Base-by-base conservation (phyloP, 1,284 basidiomycete species). In the Trametes versicolor region DNA sequence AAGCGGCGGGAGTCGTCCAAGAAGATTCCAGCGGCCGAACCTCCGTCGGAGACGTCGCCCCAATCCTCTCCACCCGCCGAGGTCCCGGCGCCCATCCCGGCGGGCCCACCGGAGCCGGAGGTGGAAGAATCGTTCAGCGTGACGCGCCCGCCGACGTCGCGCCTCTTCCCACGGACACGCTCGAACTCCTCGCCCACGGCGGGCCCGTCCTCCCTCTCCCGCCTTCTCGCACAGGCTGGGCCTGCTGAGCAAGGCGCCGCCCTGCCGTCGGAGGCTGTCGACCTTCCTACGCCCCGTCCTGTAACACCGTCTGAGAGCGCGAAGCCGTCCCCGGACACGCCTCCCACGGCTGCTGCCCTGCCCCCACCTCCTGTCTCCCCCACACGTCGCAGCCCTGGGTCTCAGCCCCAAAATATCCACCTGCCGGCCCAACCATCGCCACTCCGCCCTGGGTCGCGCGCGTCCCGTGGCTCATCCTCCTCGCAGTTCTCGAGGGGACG, bases 131-230 rank as follows among this genome's bases (percentile, higher is more conserved):
- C 85, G 2, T 90, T 92, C 72, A 83, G 81, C 56, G 83, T 83
- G 21, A 85, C 86, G 0, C 84, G 86, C 62, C 82, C 88, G 13
- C 85, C 88, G 27, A 88, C 84, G 39, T 88, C 89, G 1, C 87
- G 85, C 63, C 78, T 89, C 43, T 90, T 90, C 73, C 87, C 88
- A 21, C 85, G 90, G 12, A 77, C 82, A n/a, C 83, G 90, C 45
- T 78, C 88, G n/a, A 89, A 85, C 68, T 90, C 90, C 8, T 87
- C 87, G 9, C 88, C 90, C 19, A 80, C 82, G 19, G 87, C 87
- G 4, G 87, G 91, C 6, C 91, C 88, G 1, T 93, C 91, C 7
- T 92, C 91, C 5, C 79, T 93, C 65, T 93, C 91, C 17, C 85
- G 89, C 39, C 79, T 93, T 7, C 80, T 93, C 27, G 92, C 91